Base-by-base conservation (phyloP, 108 stramenopile genomes). In the Mediolabrus comicus region DNA sequence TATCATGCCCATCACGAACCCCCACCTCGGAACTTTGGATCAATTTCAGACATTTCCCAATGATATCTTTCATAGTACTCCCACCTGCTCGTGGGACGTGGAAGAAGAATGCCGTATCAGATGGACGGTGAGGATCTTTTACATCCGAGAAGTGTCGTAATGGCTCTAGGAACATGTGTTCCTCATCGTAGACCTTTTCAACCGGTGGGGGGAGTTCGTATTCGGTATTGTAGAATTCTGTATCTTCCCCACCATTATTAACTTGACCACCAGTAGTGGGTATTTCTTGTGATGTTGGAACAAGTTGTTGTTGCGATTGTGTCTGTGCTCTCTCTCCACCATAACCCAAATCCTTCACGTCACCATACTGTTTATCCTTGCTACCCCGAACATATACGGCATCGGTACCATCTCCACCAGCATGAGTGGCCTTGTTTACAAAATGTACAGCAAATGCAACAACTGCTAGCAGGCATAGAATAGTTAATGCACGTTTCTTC, bases 31-130 rank as follows among this genome's bases (percentile, higher is more conserved):
- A 56, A 39, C 69, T 56, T 59, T 61, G 52, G 0, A 75, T 64
- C 9, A 75, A 26, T 1, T 29, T 22, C 2, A 84, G 43, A 49
- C 83, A 84, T 27, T 69, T 65, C 1, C 74, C 69, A n/a, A 76
- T 19, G 4, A 84, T 74, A 46, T 66, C 69, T 35, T 81, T 78
- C 9, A 84, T 58, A 19, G 79, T 74, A 54, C 59, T 68, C 6
- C 83, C 80, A 0, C 72, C 83, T 4, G 77, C 41, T 7, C 80
- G 62, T 5, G 83, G 83, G 9, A 84, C 71, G 36, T 84, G 83
- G 29, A 77, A 84, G 64, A 84, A 84, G 69, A 84, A 80, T 9
- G 72, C 62, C 13, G 74, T 70, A 24, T 75, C 74, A n/a, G 68
- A 10, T 6, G 66, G 67, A 13, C 72, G 53, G 12, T 0, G 36